phyloP scores from a whole-genome alignment of 1,139 yeast species.

The Yamadazyma membranifaciens region DNA sequence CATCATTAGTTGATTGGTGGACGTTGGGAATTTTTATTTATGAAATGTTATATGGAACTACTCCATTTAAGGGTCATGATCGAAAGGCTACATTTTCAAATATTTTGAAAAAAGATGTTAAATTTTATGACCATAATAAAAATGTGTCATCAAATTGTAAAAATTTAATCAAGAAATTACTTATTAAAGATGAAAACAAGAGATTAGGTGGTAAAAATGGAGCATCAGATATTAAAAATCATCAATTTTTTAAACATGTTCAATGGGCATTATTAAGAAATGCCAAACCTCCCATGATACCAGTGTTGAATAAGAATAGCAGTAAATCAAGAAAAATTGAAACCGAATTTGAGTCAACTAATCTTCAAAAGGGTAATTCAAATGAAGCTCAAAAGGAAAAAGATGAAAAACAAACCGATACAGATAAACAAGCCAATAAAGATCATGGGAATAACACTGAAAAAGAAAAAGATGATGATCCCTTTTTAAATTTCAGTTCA shows the following conservation, averaged over 20 bases:
- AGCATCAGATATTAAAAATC: conserved; percentile 89
- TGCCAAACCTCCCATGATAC: conserved; percentile 93
- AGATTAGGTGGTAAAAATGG: conserved; percentile 90
- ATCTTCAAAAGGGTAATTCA: not conserved
- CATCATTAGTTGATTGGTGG: conserved; percentile 99
- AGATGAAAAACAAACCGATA: not conserved
- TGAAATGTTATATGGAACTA: conserved; percentile 93
- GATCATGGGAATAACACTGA: not conserved
- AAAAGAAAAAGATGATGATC: conserved; percentile 44
- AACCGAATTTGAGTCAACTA: conserved; percentile 27
- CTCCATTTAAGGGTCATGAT: conserved; percentile 91
- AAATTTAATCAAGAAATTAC: conserved; percentile 70
- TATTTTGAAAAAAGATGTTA: conserved; percentile 78
- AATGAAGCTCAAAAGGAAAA: not conserved
- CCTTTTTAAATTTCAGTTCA: conserved; percentile 85
- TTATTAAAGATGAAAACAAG: conserved; percentile 85
- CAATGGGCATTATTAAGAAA: conserved; percentile 95
- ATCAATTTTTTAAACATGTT: conserved; percentile 82
- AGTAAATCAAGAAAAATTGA: conserved; percentile 29
- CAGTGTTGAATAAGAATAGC: conserved; percentile 63
- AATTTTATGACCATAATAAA: conserved; percentile 39
- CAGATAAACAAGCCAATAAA: not conserved
- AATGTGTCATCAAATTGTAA: conserved; percentile 70
- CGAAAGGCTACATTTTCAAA: conserved; percentile 88
- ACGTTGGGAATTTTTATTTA: conserved; percentile 87